These are phyloP conservation scores for Diaporthe eres DNA, from an alignment of 2,329 filamentous ascomycete genomes.

Conservation along the genomic window DNA sequence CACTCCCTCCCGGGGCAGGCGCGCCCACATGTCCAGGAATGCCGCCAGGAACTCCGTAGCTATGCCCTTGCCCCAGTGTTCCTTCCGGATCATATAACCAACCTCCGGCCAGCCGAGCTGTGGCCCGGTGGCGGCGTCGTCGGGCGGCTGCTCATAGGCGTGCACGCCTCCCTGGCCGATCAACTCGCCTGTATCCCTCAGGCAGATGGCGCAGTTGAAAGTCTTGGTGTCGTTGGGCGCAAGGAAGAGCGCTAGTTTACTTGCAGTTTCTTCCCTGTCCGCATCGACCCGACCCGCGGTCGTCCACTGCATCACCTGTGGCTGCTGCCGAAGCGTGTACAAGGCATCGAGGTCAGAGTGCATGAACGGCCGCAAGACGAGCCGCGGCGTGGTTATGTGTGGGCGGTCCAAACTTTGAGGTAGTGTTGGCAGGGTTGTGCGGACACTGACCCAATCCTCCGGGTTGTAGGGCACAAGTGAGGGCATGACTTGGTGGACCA, in stretches of 20 bases:
- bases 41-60: constrained; percentile 69
- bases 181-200: constrained; percentile 62
- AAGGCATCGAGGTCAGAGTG: constrained; percentile 62
- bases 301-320: constrained; percentile 75
- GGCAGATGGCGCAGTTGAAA: constrained; percentile 70
- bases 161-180: constrained; percentile 65
- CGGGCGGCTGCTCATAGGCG: constrained; percentile 52
- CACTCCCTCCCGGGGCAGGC: constrained; percentile 60
- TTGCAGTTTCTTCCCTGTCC: constrained; percentile 59
- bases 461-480: neutral
- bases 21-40: constrained; percentile 62
- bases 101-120: constrained; percentile 64
- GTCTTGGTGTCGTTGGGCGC: constrained; percentile 63
- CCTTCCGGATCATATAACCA: constrained; percentile 69
- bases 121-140: constrained; percentile 43
- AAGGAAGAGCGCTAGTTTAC: constrained; percentile 57
- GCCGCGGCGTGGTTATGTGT: constrained; percentile 18
- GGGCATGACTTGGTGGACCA: neutral
- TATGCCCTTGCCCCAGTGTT: constrained; percentile 69
- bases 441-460: constrained; percentile 10
- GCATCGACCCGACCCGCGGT: constrained; percentile 52
- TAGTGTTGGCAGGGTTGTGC: constrained; percentile 12
- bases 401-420: constrained; percentile 1
- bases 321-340: constrained; percentile 67
- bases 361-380: constrained; percentile 26